A percentile compares a stretch with the other conserved stretches of the same genome.
phyloP scores from a whole-genome alignment of 306 rosid genomes.

The Dryas alaskensis region DNA sequence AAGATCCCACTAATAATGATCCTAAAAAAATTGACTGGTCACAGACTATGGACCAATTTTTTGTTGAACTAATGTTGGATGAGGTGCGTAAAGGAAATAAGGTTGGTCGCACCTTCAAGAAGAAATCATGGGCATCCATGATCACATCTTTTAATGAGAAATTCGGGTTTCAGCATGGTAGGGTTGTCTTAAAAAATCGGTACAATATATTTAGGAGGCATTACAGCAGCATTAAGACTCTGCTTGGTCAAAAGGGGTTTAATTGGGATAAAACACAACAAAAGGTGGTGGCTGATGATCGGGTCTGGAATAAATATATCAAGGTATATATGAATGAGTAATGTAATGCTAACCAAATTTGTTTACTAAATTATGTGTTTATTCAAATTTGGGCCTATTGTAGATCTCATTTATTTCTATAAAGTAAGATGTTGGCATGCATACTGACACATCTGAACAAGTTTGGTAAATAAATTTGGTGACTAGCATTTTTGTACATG shows the following conservation, averaged over 20 bases:
- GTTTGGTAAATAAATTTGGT: too few relatives aligned
- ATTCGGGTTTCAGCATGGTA: slow-evolving; percentile 38
- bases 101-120: slow-evolving; percentile 41
- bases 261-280: slow-evolving; percentile 46
- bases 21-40: slow-evolving; percentile 32
- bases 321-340: slow-evolving; percentile 27
- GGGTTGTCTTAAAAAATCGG: slow-evolving; percentile 51
- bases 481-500: too few relatives aligned
- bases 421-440: too few relatives aligned
- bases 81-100: slow-evolving; percentile 48
- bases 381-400: too few relatives aligned
- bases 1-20: slow-evolving; percentile 11
- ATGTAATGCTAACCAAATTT: too few relatives aligned
- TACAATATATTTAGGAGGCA: slow-evolving; percentile 48
- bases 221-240: slow-evolving; percentile 34
- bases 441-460: too few relatives aligned
- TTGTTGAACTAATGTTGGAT: slow-evolving; percentile 51
- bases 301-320: slow-evolving; percentile 45
- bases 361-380: too few relatives aligned
- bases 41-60: slow-evolving; percentile 37
- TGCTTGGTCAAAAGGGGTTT: slow-evolving; percentile 49
- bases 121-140: slow-evolving; percentile 52
- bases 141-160: slow-evolving; percentile 38
- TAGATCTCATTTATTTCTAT: too few relatives aligned
- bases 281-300: slow-evolving; percentile 51